These are phyloP conservation scores for Plasmodium fragile DNA, from an alignment of 169 alveolate species.

Conservation along the genomic window DNA sequence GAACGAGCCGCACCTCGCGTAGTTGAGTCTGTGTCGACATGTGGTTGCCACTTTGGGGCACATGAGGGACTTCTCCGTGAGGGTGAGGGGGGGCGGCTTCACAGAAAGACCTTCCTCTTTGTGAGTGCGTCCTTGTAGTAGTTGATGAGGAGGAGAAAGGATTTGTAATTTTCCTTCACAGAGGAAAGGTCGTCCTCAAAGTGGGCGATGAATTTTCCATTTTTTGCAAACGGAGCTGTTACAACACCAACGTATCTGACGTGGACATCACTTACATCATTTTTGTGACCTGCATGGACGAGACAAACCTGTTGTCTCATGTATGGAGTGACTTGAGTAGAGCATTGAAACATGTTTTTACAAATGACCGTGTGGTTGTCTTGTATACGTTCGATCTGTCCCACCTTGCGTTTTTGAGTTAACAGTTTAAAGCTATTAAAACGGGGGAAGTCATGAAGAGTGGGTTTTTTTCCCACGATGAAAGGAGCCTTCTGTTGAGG, in stretches of 20 bases:
- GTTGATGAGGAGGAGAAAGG: slow-evolving; percentile 6
- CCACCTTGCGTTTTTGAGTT: slow-evolving; percentile 38
- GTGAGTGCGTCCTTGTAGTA: slow-evolving; percentile 64
- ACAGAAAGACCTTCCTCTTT: slow-evolving; percentile 34
- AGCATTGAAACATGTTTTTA: slow-evolving; percentile 23
- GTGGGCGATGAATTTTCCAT: slow-evolving; percentile 31
- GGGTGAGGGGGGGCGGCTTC: no score
- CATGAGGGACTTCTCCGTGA: neutral
- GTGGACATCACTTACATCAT: neutral
- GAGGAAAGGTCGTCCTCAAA: slow-evolving; percentile 56
- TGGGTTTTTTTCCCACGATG: slow-evolving; percentile 29
- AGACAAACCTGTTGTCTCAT: slow-evolving; percentile 19
- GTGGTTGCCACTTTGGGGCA: neutral
- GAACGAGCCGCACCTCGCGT: neutral
- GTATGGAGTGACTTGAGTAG: slow-evolving; percentile 29
- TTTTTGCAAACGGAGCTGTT: slow-evolving; percentile 59
- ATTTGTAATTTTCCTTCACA: slow-evolving; percentile 12
- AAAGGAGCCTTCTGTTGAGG: neutral
- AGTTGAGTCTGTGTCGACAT: neutral
- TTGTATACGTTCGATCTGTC: slow-evolving; percentile 27
- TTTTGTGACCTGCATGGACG: neutral
- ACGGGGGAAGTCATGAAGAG: slow-evolving; percentile 6
- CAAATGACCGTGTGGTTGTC: slow-evolving; percentile 33
- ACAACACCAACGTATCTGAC: slow-evolving; percentile 16
- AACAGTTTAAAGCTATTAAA: slow-evolving; percentile 24